These are phyloP conservation scores for Auricularia heimuer DNA, from an alignment of 768 basidiomycete genomes.

Conservation along the genomic window DNA sequence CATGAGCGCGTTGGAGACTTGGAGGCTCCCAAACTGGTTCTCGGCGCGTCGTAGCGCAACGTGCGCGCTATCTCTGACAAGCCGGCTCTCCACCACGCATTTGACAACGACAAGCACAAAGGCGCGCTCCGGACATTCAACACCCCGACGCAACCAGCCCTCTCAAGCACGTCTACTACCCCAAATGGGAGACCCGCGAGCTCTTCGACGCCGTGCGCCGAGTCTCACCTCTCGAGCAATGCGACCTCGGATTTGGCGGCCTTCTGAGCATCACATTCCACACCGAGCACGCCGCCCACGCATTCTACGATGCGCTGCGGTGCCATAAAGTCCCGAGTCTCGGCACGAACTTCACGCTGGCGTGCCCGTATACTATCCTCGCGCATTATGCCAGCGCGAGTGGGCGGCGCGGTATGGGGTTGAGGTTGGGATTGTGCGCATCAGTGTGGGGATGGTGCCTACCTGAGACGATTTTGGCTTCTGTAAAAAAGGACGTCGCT, in stretches of 20 bases:
- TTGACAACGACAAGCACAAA: no score
- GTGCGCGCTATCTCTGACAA: no score
- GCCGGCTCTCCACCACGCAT: no score
- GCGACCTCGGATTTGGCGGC: slow-evolving; percentile 25
- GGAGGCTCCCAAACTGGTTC: no score
- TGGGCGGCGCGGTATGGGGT: slow-evolving; percentile 40
- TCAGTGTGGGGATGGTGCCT: slow-evolving; percentile 42
- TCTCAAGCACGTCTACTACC: slow-evolving; percentile 37
- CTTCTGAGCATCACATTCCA: slow-evolving; percentile 38
- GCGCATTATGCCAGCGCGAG: slow-evolving; percentile 39
- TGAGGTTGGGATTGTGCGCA: slow-evolving; percentile 34
- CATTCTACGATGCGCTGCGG: slow-evolving; percentile 36
- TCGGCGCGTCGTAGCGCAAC: no score
- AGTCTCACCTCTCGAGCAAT: background rate
- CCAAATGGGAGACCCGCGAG: slow-evolving; percentile 33
- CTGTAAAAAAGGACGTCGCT: no score
- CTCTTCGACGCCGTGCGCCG: slow-evolving; percentile 24
- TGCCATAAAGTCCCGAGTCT: slow-evolving; percentile 41
- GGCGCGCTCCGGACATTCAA: no score
- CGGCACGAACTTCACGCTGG: slow-evolving; percentile 45
- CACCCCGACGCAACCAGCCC: no score
- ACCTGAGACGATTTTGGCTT: slow-evolving; percentile 20
- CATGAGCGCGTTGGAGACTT: no score
- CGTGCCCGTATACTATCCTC: slow-evolving; percentile 40
- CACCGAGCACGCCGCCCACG: slow-evolving; percentile 26